A percentile compares a stretch with the other conserved stretches of the same genome.
These are phyloP conservation scores for Suillus decipiens DNA, from an alignment of 768 basidiomycete genomes.

Conservation along the genomic window DNA sequence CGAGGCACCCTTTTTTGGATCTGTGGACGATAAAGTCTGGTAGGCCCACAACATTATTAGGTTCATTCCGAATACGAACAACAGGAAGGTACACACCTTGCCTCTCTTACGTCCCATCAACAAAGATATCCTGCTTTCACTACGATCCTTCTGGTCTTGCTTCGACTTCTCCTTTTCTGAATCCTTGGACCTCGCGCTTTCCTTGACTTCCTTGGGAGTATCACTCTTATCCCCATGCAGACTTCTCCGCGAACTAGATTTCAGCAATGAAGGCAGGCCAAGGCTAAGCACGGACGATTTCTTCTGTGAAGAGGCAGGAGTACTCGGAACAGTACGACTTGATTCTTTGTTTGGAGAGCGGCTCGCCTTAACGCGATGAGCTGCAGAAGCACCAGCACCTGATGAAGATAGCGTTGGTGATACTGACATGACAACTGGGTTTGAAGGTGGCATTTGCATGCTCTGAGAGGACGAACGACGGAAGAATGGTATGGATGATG, in stretches of 20 bases:
- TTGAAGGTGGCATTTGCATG: constrained; percentile 64
- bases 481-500: constrained; percentile 94
- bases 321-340: constrained; percentile 51
- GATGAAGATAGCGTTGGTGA: constrained; percentile 57
- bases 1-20: constrained; percentile 72
- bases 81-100: constrained; percentile 60
- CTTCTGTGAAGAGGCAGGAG: constrained; percentile 64
- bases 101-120: constrained; percentile 88
- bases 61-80: constrained; percentile 8
- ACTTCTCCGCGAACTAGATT: constrained; percentile 83
- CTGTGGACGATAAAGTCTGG: constrained; percentile 83
- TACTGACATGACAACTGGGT: constrained; percentile 40
- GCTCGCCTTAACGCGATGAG: constrained; percentile 44
- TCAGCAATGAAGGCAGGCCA: constrained; percentile 79
- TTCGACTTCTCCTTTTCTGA: constrained; percentile 56
- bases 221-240: constrained; percentile 61
- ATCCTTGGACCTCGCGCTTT: constrained; percentile 45
- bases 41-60: neutral
- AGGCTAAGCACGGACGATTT: constrained; percentile 84
- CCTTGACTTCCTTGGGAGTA: constrained; percentile 50
- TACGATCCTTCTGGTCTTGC: constrained; percentile 81
- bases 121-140: constrained; percentile 86
- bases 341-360: constrained; percentile 57
- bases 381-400: constrained; percentile 39
- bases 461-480: constrained; percentile 89